A percentile compares a stretch with the other conserved stretches of the same genome.
Conservation (phyloP, 352 stramenopile species). For the Sclerospora graminicola region DNA sequence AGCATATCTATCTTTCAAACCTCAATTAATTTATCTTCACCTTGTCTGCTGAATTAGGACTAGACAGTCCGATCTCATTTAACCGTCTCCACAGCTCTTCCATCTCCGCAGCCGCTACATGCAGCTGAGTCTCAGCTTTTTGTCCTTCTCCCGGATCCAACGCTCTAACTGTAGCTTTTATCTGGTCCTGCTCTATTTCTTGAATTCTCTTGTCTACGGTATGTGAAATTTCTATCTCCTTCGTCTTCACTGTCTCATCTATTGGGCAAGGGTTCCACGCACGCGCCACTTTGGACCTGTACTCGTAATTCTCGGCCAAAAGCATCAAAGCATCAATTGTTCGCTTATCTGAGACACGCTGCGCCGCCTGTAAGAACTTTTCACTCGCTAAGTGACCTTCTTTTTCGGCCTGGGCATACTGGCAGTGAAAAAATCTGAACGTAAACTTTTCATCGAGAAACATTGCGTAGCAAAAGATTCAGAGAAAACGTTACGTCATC, state of each 20-base stretch:
- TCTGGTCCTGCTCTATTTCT: not conserved
- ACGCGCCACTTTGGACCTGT: slow-evolving; percentile 49
- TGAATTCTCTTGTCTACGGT: slow-evolving; percentile 4
- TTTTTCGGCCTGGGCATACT: slow-evolving; percentile 51
- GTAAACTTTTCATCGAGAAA: too few species aligned
- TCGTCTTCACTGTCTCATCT: slow-evolving; percentile 6
- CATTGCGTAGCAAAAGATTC: not conserved
- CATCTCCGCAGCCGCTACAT: slow-evolving; percentile 65
- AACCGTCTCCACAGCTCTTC: slow-evolving; percentile 77
- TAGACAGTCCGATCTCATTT: slow-evolving; percentile 66
- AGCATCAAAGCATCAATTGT: slow-evolving; percentile 62
- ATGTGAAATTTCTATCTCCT: not conserved
- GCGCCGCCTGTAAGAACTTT: slow-evolving; percentile 54
- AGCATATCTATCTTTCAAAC: not conserved
- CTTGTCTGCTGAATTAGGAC: slow-evolving; percentile 41
- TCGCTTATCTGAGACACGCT: slow-evolving; percentile 42
- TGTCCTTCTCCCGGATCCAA: slow-evolving; percentile 26
- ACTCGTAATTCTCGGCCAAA: slow-evolving; percentile 74
- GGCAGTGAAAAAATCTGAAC: not conserved
- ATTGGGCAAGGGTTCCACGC: slow-evolving; percentile 23
- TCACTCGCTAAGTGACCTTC: slow-evolving; percentile 59
- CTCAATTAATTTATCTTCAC: slow-evolving; percentile 5
- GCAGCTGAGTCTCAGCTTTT: slow-evolving; percentile 48
- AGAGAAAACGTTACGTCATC: slow-evolving; percentile 37
- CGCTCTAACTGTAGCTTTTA: not conserved